Evolutionary conservation across 192 early-diverging fungal species (phyloP).

Genomic region (Anaeromyces robustus): DNA sequence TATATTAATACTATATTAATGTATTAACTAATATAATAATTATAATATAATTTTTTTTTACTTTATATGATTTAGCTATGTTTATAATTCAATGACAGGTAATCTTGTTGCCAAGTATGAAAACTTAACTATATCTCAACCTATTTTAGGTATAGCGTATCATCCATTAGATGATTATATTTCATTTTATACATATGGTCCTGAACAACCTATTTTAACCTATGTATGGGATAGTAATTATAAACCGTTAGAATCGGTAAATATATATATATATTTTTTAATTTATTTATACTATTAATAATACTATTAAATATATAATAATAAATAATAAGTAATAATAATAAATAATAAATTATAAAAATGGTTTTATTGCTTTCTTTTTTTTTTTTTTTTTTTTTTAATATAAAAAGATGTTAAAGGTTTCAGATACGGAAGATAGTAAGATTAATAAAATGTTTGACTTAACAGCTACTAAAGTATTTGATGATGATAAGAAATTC

Average conservation of each 20-base stretch:
- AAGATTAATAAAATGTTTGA: background rate
- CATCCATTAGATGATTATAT: background rate
- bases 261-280: no score
- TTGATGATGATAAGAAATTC: background rate
- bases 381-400: no score
- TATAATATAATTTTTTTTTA: no score
- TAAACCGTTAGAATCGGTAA: background rate
- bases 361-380: no score
- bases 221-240: background rate
- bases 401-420: background rate
- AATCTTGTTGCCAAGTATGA: background rate
- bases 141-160: background rate
- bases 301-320: no score
- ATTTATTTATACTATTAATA: no score
- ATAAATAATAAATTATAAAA: no score
- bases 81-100: background rate
- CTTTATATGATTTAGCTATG: background rate
- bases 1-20: no score
- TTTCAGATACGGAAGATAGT: background rate
- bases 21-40: no score
- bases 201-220: background rate
- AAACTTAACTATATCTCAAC: background rate
- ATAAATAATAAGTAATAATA: no score
- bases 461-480: background rate
- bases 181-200: background rate